Percentiles rank a stretch among this genome's conserved stretches.
Evolutionary conservation across 495 filamentous ascomycete genomes (phyloP).

Genomic region (Neurospora intermedia): DNA sequence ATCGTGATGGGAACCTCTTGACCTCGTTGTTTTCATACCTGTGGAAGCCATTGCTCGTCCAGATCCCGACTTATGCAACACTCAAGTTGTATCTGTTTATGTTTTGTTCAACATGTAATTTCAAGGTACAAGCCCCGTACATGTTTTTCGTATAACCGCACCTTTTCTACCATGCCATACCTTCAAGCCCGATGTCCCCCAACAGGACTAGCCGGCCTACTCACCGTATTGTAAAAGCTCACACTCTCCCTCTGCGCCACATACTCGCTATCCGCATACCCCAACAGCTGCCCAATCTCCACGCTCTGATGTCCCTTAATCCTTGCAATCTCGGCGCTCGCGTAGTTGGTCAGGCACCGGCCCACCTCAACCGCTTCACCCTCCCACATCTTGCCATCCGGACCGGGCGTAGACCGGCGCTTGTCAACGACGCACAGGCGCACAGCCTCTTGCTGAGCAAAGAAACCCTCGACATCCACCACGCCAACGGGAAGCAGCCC

Average conservation of each 20-base stretch:
- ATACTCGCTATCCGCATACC: conserved; percentile 92
- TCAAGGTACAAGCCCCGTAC: not conserved
- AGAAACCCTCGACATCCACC: conserved; percentile 76
- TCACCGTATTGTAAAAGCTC: conserved; percentile 50
- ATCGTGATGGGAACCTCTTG: not conserved
- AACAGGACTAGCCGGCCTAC: conserved; percentile 30
- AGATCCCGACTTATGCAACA: not conserved
- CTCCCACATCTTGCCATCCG: conserved; percentile 33
- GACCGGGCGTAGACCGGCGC: conserved; percentile 6
- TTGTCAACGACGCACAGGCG: conserved; percentile 64
- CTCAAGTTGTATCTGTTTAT: not conserved
- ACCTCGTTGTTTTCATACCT: not conserved
- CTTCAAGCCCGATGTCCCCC: conserved; percentile 11
- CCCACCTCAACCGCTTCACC: conserved; percentile 66
- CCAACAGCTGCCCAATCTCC: conserved; percentile 66
- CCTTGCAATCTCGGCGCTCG: conserved; percentile 64
- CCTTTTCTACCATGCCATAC: conserved; percentile 11
- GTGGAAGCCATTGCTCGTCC: not conserved
- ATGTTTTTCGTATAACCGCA: not conserved
- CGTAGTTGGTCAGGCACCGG: conserved; percentile 86
- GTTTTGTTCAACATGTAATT: not conserved
- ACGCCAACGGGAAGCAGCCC: conserved; percentile 87
- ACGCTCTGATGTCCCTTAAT: conserved; percentile 78
- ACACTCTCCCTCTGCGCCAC: conserved; percentile 84
- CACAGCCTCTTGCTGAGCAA: conserved; percentile 87